Evolutionary conservation across 2,329 filamentous ascomycete species (phyloP).

Genomic region (Ophiosphaerella korrae): DNA sequence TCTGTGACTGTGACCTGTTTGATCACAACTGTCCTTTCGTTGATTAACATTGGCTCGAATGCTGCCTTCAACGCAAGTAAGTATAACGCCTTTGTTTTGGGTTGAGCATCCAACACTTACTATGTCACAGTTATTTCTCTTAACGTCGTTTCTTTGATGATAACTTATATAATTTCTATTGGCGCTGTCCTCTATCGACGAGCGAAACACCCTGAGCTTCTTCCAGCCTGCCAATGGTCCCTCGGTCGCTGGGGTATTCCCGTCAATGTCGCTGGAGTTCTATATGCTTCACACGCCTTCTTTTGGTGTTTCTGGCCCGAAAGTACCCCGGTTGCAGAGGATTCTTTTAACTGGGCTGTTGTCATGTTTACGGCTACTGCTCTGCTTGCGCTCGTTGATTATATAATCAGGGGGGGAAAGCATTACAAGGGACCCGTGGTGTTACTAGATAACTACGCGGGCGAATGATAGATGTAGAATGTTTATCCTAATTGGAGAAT

Average conservation of each 20-base stretch:
- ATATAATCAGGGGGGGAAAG: slow-evolving; percentile 35
- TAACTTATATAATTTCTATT: slow-evolving; percentile 50
- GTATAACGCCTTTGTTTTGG: neutral
- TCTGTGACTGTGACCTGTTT: slow-evolving; percentile 38
- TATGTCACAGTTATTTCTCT: slow-evolving; percentile 44
- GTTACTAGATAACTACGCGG: slow-evolving; percentile 30
- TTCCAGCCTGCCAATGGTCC: slow-evolving; percentile 47
- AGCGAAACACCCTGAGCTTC: slow-evolving; percentile 42
- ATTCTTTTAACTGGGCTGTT: slow-evolving; percentile 44
- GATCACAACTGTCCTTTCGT: slow-evolving; percentile 33
- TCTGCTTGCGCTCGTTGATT: slow-evolving; percentile 34
- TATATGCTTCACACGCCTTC: slow-evolving; percentile 46
- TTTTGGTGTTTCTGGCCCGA: slow-evolving; percentile 52
- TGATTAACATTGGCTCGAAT: slow-evolving; percentile 45
- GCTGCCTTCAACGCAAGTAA: slow-evolving; percentile 42
- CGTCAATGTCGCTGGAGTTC: slow-evolving; percentile 45
- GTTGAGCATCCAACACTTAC: neutral
- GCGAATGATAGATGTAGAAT: slow-evolving; percentile 9
- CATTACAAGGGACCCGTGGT: slow-evolving; percentile 44
- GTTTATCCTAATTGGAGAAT: too few relatives aligned
- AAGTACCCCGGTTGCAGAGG: slow-evolving; percentile 27
- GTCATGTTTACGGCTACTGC: slow-evolving; percentile 43
- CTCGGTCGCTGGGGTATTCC: slow-evolving; percentile 47
- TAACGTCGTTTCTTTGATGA: slow-evolving; percentile 46
- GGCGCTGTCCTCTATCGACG: slow-evolving; percentile 49